Conservation (phyloP, 768 basidiomycete genomes). For the Hypholoma sublateritium region DNA sequence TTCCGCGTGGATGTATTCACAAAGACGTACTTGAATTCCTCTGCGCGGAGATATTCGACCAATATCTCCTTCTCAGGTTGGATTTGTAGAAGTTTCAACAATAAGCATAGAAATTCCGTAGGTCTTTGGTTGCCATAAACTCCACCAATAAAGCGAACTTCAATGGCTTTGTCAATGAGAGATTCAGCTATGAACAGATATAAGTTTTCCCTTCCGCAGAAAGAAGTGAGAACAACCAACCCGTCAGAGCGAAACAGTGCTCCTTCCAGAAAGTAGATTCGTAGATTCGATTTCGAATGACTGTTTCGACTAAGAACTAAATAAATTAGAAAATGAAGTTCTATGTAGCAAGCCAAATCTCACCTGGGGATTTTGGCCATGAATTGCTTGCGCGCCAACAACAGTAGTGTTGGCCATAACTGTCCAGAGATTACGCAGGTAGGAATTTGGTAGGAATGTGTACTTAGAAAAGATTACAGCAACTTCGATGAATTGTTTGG, state of each 20-base stretch:
- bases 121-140: conserved; percentile 95
- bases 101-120: conserved; percentile 89
- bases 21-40: conserved; percentile 93
- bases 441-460: background rate
- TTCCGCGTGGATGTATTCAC: background rate
- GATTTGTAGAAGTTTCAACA: conserved; percentile 92
- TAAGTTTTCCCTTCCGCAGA: background rate
- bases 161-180: conserved; percentile 91
- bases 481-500: background rate
- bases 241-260: conserved; percentile 6
- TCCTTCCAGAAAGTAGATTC: conserved; percentile 8
- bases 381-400: conserved; percentile 83
- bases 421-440: background rate
- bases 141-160: conserved; percentile 81
- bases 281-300: conserved; percentile 94
- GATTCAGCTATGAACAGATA: conserved; percentile 64
- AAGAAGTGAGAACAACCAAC: background rate
- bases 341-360: background rate
- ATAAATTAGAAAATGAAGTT: conserved; percentile 21
- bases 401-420: conserved; percentile 93
- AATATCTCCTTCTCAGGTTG: conserved; percentile 98
- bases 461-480: conserved; percentile 7
- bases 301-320: conserved; percentile 92
- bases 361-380: conserved; percentile 97
- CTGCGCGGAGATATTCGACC: conserved; percentile 91